Evolutionary conservation across 495 filamentous ascomycete species (phyloP).

Genomic region (Aspergillus sclerotiicarbonarius): DNA sequence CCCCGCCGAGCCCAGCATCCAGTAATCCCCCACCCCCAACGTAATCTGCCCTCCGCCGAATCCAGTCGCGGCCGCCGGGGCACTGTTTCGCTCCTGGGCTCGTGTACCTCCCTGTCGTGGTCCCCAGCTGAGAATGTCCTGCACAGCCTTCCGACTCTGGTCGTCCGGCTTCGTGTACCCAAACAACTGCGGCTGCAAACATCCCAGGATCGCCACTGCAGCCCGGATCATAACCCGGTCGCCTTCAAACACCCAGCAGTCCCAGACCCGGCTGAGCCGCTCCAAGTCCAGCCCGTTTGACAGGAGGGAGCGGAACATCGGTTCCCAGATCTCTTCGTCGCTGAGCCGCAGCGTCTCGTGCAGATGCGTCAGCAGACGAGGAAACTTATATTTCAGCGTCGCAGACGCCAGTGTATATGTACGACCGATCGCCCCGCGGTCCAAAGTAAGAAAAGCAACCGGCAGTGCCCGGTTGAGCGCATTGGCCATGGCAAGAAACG

Average conservation of each 20-base stretch:
- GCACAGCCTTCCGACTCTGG: slow-evolving; percentile 32
- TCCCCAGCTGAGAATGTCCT: slow-evolving; percentile 54
- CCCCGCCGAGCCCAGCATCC: slow-evolving; percentile 44
- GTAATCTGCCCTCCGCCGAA: slow-evolving; percentile 42
- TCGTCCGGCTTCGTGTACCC: slow-evolving; percentile 50
- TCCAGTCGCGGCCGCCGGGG: slow-evolving; percentile 34
- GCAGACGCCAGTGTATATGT: slow-evolving; percentile 70
- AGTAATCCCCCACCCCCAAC: slow-evolving; percentile 43
- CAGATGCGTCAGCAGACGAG: slow-evolving; percentile 68
- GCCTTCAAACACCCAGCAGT: slow-evolving; percentile 92
- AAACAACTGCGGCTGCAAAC: slow-evolving; percentile 61
- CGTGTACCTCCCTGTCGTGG: slow-evolving; percentile 36
- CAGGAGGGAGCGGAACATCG: slow-evolving; percentile 59
- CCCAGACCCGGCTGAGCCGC: slow-evolving; percentile 77
- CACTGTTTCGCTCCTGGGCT: slow-evolving; percentile 42
- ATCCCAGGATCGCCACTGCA: slow-evolving; percentile 66
- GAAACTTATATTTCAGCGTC: slow-evolving; percentile 69
- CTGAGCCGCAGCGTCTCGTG: slow-evolving; percentile 44
- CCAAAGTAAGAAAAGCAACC: slow-evolving; percentile 80
- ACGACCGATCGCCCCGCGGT: slow-evolving; percentile 67
- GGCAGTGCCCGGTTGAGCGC: slow-evolving; percentile 84
- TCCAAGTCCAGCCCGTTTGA: slow-evolving; percentile 64
- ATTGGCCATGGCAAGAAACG: slow-evolving; percentile 87
- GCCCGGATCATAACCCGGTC: slow-evolving; percentile 78
- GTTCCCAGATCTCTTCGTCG: slow-evolving; percentile 52